Base-by-base conservation (phyloP, 208 protist genomes). In the Lotmaria passim region DNA sequence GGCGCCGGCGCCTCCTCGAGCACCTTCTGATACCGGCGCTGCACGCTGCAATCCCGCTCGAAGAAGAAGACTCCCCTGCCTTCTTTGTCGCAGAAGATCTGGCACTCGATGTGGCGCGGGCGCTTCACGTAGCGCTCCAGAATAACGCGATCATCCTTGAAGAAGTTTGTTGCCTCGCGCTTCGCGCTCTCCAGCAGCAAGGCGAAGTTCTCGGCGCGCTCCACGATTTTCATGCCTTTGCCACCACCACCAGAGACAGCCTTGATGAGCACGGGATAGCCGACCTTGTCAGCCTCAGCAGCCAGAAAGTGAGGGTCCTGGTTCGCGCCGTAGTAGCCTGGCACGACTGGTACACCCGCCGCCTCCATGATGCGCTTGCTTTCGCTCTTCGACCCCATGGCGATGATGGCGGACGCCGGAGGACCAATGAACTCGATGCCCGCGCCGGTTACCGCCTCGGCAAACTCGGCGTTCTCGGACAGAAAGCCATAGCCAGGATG, bases 401-500 rank as follows among this genome's bases (percentile, higher is more conserved):
- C 66, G 7, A 59, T 58, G 61, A 99, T 99, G 12, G 96, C 93
- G 41, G 71, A 47, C 14, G 94, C 71, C 2, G 87, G 83, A 7
- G 98, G 98, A 14, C 98, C 98, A n/a, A 99, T 94, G 73, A 99
- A 99, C 28, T 89, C 74, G 61, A 99, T 75, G 47, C 86, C 83
- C 15, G 79, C 59, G 11, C 80, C 69, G 56, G 83, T 78, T 39
- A 96, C 85, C 10, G 73, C 58, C 15, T 89, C 69, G 0, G 91
- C 90, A 77, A 99, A 99, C 28, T 59, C 75, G 19, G 87, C 83
- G 73, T 98, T 99, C 78, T 99, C 98, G 0, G 95, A 98, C 2
- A 99, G 87, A 80, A 99, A 99, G 31, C 98, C 98, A 68, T 99
- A 99, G 33, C 98, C 98, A 12, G 98, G 97, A 73, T 99, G 97